phyloP scores from a whole-genome alignment of 345 rosid genomes.

The Firmiana major region DNA sequence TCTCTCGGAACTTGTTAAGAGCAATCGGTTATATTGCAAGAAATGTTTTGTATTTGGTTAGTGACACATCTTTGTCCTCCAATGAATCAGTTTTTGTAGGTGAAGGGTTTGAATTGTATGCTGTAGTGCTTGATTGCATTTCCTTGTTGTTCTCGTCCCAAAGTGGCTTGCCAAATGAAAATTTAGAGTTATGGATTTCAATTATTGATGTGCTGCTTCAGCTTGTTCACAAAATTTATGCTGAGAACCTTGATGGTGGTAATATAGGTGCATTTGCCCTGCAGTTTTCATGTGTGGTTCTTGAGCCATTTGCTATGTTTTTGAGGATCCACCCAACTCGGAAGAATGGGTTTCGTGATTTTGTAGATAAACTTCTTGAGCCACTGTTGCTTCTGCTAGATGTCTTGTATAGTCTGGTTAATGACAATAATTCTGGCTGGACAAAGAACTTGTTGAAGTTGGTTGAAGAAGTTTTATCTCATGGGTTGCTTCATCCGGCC shows the following conservation, averaged over 20 bases:
- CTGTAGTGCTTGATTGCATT: constrained; percentile 51
- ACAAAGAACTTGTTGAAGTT: constrained; percentile 38
- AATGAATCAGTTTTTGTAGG: constrained; percentile 27
- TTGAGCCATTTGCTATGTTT: constrained; percentile 77
- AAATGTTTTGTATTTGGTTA: constrained; percentile 34
- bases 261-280: constrained; percentile 41
- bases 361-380: constrained; percentile 66
- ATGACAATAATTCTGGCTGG: constrained; percentile 24
- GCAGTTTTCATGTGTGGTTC: constrained; percentile 54
- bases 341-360: constrained; percentile 66
- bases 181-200: constrained; percentile 68
- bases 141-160: constrained; percentile 56
- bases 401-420: constrained; percentile 32
- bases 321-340: constrained; percentile 71
- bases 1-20: constrained; percentile 52
- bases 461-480: constrained; percentile 58
- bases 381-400: constrained; percentile 57
- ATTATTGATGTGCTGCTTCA: constrained; percentile 45
- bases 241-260: constrained; percentile 36
- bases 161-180: constrained; percentile 56
- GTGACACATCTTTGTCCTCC: constrained; percentile 16
- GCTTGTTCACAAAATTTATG: constrained; percentile 42
- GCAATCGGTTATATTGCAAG: constrained; percentile 45
- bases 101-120: constrained; percentile 46
- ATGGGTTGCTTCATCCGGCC: constrained; percentile 68